phyloP scores from a whole-genome alignment of 768 basidiomycete genomes.

The Serendipita indica region DNA sequence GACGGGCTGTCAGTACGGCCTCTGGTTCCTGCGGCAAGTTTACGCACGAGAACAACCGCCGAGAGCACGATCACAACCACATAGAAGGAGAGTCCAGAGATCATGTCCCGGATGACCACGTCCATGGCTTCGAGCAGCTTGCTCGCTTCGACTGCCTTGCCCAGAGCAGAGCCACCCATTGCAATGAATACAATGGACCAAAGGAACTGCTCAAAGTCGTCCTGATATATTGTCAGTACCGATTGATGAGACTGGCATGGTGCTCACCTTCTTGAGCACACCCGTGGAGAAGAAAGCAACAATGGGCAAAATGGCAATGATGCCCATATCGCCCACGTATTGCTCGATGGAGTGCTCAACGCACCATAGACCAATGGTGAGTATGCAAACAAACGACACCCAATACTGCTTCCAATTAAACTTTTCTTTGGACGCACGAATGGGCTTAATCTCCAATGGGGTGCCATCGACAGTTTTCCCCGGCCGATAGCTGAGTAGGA shows the following conservation, averaged over 20 bases:
- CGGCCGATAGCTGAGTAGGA: conserved; percentile 70
- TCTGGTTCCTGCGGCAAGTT: background rate
- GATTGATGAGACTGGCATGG: background rate
- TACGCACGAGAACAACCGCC: conserved; percentile 44
- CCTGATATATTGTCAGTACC: conserved; percentile 30
- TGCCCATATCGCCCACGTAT: conserved; percentile 87
- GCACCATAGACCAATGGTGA: conserved; percentile 85
- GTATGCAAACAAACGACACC: conserved; percentile 67
- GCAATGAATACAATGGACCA: conserved; percentile 94
- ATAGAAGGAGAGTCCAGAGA: conserved; percentile 50
- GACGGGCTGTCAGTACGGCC: background rate
- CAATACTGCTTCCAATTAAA: conserved; percentile 82
- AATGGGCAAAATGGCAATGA: conserved; percentile 87
- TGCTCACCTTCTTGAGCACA: conserved; percentile 73
- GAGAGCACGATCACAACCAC: conserved; percentile 58
- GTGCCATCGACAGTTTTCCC: conserved; percentile 56
- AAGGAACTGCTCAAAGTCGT: conserved; percentile 87
- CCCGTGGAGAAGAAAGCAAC: conserved; percentile 90
- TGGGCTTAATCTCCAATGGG: conserved; percentile 68
- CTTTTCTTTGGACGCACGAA: conserved; percentile 66
- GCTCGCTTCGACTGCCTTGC: conserved; percentile 81
- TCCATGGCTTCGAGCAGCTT: conserved; percentile 77
- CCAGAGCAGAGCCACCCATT: conserved; percentile 96
- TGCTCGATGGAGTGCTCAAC: conserved; percentile 63
- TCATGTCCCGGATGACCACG: conserved; percentile 37